These are phyloP conservation scores for Phaffomyces opuntiae DNA, from an alignment of 805 yeast genomes.

Conservation along the genomic window DNA sequence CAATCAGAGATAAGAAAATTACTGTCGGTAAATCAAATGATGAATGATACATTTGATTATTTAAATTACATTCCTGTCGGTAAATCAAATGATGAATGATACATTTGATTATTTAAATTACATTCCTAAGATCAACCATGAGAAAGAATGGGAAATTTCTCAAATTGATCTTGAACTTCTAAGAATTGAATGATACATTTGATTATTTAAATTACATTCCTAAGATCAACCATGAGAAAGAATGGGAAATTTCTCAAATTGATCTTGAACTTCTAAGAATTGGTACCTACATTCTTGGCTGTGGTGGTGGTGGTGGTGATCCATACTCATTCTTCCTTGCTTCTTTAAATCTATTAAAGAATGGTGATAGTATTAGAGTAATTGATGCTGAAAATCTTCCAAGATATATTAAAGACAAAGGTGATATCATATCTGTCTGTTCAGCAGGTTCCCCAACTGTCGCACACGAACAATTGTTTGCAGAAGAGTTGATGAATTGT, in stretches of 20 bases:
- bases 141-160: constrained; percentile 21
- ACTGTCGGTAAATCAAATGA: too few species aligned
- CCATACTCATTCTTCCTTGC: constrained; percentile 36
- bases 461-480: constrained; percentile 26
- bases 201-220: constrained; percentile 21
- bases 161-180: constrained; percentile 33
- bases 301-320: constrained; percentile 48
- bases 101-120: constrained; percentile 21
- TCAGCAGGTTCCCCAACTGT: constrained; percentile 19
- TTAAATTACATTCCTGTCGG: too few species aligned
- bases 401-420: constrained; percentile 13
- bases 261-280: constrained; percentile 35
- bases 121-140: constrained; percentile 10
- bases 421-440: constrained; percentile 28
- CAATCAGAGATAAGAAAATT: constrained; percentile 26
- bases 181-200: constrained; percentile 31
- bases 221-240: constrained; percentile 6
- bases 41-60: too few species aligned
- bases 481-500: constrained; percentile 24
- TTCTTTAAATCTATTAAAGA: constrained; percentile 26
- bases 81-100: constrained; percentile 18
- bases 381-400: constrained; percentile 22
- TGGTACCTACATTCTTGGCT: constrained; percentile 43
- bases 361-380: constrained; percentile 29
- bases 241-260: constrained; percentile 23